These are phyloP conservation scores for Paecilomyces dactylethromorphus DNA, from an alignment of 2,329 filamentous ascomycete species.

Conservation along the genomic window DNA sequence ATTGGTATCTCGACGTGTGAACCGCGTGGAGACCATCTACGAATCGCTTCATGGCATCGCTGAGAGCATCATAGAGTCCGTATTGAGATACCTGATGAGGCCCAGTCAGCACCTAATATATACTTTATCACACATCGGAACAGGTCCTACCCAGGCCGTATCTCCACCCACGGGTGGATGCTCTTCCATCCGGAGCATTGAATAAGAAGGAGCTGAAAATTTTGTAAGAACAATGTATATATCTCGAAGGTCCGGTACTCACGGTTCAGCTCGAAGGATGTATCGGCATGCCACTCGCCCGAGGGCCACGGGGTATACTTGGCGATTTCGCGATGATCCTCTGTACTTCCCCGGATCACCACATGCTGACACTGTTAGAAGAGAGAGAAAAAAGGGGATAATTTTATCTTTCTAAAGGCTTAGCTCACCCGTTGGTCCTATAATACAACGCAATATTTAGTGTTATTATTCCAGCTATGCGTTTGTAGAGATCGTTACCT, in stretches of 20 bases:
- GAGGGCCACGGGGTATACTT: conserved; percentile 44
- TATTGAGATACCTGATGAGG: conserved; percentile 30
- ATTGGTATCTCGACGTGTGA: conserved; percentile 42
- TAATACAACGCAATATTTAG: not conserved
- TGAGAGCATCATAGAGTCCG: conserved; percentile 42
- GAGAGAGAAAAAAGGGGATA: too few species aligned
- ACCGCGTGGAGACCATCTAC: conserved; percentile 40
- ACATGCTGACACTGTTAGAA: conserved; percentile 23
- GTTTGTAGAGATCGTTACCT: conserved; percentile 6
- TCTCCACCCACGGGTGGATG: conserved; percentile 43
- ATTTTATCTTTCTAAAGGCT: not conserved
- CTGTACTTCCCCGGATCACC: conserved; percentile 39
- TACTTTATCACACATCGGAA: not conserved
- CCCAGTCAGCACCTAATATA: not conserved
- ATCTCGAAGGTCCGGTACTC: not conserved
- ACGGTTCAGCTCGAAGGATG: conserved; percentile 46
- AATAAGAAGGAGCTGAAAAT: conserved; percentile 40
- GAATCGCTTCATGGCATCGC: conserved; percentile 36
- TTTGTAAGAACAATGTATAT: not conserved
- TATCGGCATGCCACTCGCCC: conserved; percentile 46
- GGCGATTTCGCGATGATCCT: conserved; percentile 40
- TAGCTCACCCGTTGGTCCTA: conserved; percentile 16
- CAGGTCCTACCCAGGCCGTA: conserved; percentile 37
- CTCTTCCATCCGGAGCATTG: conserved; percentile 46
- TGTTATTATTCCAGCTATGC: not conserved